Conservation (phyloP, 2,329 filamentous ascomycete genomes). For the Aspergillus hiratsukae region DNA sequence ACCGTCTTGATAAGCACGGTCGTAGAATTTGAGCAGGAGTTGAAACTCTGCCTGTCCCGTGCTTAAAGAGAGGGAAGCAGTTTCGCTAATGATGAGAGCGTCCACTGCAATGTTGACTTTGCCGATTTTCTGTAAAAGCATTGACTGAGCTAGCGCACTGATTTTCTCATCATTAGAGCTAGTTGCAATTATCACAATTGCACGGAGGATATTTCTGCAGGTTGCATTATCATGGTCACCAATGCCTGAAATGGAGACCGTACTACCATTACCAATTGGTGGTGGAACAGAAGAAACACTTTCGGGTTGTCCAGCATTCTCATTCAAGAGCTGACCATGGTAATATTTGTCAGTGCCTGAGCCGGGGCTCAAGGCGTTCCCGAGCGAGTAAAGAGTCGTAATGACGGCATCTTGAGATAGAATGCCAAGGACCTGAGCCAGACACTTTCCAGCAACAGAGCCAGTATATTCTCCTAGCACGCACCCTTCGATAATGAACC, state of each 20-base stretch:
- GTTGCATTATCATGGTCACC: slow-evolving; percentile 75
- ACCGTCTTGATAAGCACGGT: slow-evolving; percentile 68
- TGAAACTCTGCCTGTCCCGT: slow-evolving; percentile 80
- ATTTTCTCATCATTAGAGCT: slow-evolving; percentile 85
- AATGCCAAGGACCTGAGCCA: slow-evolving; percentile 74
- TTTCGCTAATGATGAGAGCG: slow-evolving; percentile 77
- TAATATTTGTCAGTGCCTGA: slow-evolving; percentile 47
- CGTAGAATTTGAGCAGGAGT: slow-evolving; percentile 77
- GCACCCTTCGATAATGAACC: slow-evolving; percentile 81
- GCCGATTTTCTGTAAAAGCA: slow-evolving; percentile 92
- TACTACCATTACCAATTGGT: slow-evolving; percentile 31
- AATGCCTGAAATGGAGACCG: slow-evolving; percentile 68
- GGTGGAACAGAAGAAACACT: slow-evolving; percentile 40
- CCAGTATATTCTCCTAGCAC: slow-evolving; percentile 63
- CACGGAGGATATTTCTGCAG: slow-evolving; percentile 87
- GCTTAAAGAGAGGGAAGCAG: slow-evolving; percentile 70
- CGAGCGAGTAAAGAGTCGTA: slow-evolving; percentile 91
- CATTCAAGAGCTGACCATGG: slow-evolving; percentile 27
- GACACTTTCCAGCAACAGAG: slow-evolving; percentile 72
- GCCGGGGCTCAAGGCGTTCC: slow-evolving; percentile 82
- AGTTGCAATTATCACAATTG: slow-evolving; percentile 83
- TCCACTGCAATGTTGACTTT: slow-evolving; percentile 78
- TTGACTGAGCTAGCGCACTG: slow-evolving; percentile 84
- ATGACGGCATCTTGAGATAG: slow-evolving; percentile 91
- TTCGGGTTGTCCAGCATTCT: slow-evolving; percentile 44